Percentiles rank a stretch among this genome's conserved stretches.
These are phyloP conservation scores for Rhinocladiella similis DNA, from an alignment of 2,329 filamentous ascomycete species.

Conservation along the genomic window DNA sequence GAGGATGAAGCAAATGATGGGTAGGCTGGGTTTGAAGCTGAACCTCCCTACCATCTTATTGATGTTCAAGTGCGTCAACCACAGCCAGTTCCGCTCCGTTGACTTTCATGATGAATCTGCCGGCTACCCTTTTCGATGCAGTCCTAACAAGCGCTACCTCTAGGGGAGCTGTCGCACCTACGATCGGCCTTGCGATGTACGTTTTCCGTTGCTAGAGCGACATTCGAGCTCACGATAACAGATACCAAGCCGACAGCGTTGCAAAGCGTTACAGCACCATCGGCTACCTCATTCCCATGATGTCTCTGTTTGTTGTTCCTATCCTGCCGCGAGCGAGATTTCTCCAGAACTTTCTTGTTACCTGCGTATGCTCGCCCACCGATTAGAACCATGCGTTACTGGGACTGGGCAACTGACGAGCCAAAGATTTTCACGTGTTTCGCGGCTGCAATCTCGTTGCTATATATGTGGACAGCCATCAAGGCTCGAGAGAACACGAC, in stretches of 20 bases:
- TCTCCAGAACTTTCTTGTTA: constrained; percentile 67
- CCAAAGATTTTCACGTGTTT: constrained; percentile 50
- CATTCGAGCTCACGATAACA: constrained; percentile 5
- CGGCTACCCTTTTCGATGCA: neutral
- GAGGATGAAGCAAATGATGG: constrained; percentile 11
- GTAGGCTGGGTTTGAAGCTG: constrained; percentile 18
- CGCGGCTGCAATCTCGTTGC: constrained; percentile 59
- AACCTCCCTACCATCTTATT: constrained; percentile 15
- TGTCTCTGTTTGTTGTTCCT: constrained; percentile 64
- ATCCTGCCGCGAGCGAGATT: constrained; percentile 73
- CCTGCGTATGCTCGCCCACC: constrained; percentile 43
- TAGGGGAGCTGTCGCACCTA: constrained; percentile 20
- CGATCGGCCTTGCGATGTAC: constrained; percentile 21
- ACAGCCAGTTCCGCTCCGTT: neutral
- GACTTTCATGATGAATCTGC: neutral
- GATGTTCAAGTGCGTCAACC: constrained; percentile 21
- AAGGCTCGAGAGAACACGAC: constrained; percentile 65
- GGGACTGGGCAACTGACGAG: neutral
- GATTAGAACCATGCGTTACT: no score
- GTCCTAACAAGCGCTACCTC: constrained; percentile 7
- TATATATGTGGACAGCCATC: constrained; percentile 66
- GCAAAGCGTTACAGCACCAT: constrained; percentile 41
- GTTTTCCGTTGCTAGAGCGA: neutral
- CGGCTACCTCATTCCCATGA: constrained; percentile 65
- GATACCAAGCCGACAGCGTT: constrained; percentile 56